These are phyloP conservation scores for Aspergillus udagawae DNA, from an alignment of 2,329 filamentous ascomycete species.

Conservation along the genomic window DNA sequence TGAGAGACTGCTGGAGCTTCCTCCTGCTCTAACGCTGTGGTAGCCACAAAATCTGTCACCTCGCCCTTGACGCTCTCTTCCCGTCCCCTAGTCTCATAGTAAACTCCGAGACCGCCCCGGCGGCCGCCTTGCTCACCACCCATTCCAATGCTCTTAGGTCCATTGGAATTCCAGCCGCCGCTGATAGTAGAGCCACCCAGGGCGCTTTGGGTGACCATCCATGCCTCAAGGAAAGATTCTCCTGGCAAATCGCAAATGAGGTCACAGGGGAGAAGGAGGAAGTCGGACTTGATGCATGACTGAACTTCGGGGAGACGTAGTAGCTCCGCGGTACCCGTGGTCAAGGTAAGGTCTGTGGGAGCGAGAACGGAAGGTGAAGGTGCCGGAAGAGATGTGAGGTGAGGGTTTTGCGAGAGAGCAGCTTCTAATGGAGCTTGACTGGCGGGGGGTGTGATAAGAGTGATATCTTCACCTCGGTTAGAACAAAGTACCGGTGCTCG, in stretches of 20 bases:
- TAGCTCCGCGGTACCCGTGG: slow-evolving; percentile 84
- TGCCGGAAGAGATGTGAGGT: slow-evolving; percentile 46
- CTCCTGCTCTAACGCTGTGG: slow-evolving; percentile 59
- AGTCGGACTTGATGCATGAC: slow-evolving; percentile 74
- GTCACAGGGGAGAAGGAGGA: slow-evolving; percentile 88
- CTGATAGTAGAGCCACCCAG: slow-evolving; percentile 56
- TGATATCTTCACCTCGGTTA: slow-evolving; percentile 33
- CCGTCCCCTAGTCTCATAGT: slow-evolving; percentile 75
- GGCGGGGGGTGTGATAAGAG: slow-evolving; percentile 45
- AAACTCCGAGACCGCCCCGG: slow-evolving; percentile 81
- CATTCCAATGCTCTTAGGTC: slow-evolving; percentile 45
- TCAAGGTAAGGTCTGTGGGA: slow-evolving; percentile 71
- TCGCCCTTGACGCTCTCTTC: slow-evolving; percentile 78
- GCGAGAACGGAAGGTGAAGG: slow-evolving; percentile 68
- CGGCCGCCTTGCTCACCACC: slow-evolving; percentile 56
- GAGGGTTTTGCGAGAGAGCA: slow-evolving; percentile 47
- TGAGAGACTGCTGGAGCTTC: slow-evolving; percentile 52
- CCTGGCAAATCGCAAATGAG: slow-evolving; percentile 86
- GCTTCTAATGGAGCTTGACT: slow-evolving; percentile 42
- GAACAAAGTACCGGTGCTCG: background rate
- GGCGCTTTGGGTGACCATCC: slow-evolving; percentile 80
- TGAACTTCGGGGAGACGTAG: slow-evolving; percentile 80
- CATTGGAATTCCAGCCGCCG: slow-evolving; percentile 34
- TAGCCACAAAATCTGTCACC: slow-evolving; percentile 88
- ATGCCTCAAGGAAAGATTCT: slow-evolving; percentile 77